Evolutionary conservation across 78 protist genomes (phyloP).

Genomic region (Pigoraptor vietnamica): DNA sequence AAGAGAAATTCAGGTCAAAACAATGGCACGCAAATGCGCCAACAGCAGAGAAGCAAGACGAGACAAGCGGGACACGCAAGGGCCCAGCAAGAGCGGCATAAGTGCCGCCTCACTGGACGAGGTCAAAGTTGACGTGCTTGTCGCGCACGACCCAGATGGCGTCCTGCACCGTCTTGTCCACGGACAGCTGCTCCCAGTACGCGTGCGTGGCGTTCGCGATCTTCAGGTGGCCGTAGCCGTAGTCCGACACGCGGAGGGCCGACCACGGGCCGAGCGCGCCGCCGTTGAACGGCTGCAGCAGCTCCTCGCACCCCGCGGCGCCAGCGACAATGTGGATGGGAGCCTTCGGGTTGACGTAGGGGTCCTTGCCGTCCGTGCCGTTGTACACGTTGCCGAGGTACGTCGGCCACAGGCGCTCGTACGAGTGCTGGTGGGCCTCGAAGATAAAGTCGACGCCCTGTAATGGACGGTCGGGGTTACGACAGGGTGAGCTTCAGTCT

Average conservation of each 20-base stretch:
- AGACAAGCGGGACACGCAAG: no score
- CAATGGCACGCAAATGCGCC: no score
- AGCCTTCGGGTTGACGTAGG: background rate
- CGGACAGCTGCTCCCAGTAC: background rate
- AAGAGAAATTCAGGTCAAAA: no score
- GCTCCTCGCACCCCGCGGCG: background rate
- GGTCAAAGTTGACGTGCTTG: background rate
- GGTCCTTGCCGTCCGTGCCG: background rate
- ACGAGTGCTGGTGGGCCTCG: conserved; percentile 1
- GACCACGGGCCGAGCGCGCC: background rate
- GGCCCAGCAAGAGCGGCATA: no score
- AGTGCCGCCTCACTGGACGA: background rate
- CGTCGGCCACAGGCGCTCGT: conserved; percentile 4
- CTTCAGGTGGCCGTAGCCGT: conserved; percentile 1
- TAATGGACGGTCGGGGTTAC: no score
- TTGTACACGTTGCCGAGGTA: background rate
- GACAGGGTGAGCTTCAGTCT: no score
- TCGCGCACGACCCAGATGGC: background rate
- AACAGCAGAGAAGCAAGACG: no score
- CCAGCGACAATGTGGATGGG: conserved; percentile 7
- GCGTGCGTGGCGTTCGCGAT: background rate
- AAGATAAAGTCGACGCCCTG: background rate
- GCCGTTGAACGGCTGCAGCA: background rate
- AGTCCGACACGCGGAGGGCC: background rate
- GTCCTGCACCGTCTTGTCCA: background rate